A percentile compares a stretch with the other conserved stretches of the same genome.
Conservation (phyloP, 768 basidiomycete genomes). For the Suillus placidus region DNA sequence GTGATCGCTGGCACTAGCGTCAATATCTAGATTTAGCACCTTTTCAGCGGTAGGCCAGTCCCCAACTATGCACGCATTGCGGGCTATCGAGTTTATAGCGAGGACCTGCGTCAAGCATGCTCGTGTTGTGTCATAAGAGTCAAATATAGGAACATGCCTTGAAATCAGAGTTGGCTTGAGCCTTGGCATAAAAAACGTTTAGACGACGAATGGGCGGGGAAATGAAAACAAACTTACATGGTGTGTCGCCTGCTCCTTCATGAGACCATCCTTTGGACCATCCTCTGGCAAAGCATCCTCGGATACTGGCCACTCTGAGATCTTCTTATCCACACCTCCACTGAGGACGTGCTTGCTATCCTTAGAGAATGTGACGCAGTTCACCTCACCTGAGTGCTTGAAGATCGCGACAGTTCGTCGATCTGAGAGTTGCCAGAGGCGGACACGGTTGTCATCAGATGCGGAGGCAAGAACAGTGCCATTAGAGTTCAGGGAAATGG, state of each 20-base stretch:
- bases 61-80: not conserved
- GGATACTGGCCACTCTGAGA: not conserved
- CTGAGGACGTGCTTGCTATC: not conserved
- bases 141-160: not conserved
- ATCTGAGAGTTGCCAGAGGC: constrained; percentile 28
- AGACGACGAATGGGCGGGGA: not conserved
- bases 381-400: not conserved
- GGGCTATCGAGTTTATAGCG: not conserved
- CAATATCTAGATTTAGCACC: not conserved
- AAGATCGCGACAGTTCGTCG: not conserved
- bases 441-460: constrained; percentile 32
- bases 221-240: too few species aligned
- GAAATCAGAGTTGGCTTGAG: not conserved
- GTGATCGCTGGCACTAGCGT: not conserved
- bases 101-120: not conserved
- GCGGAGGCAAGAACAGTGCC: constrained; percentile 30
- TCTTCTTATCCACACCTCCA: not conserved
- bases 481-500: not conserved
- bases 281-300: not conserved
- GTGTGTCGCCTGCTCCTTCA: too few species aligned
- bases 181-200: not conserved
- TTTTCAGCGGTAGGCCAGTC: not conserved
- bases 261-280: not conserved
- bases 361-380: not conserved
- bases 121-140: not conserved